phyloP scores from a whole-genome alignment of 176 grass and related monocot genomes.

The Eragrostis curvula region DNA sequence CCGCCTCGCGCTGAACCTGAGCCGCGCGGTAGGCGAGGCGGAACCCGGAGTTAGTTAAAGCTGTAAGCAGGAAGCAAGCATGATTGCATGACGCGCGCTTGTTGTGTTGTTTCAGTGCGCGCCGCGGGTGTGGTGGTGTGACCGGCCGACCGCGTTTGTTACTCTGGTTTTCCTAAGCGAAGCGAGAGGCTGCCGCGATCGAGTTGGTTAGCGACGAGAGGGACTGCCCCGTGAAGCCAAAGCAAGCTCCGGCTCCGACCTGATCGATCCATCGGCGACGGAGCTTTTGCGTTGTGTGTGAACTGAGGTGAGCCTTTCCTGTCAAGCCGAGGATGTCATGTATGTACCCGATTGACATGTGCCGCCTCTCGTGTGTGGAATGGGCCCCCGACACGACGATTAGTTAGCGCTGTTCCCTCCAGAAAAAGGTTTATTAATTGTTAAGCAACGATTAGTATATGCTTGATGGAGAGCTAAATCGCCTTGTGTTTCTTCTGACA shows the following conservation, averaged over 20 bases:
- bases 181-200: neutral
- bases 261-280: too few species aligned
- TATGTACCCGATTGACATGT: neutral
- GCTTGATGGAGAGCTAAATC: neutral
- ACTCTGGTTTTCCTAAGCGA: neutral
- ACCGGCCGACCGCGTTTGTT: constrained; percentile 17
- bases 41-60: constrained; percentile 55
- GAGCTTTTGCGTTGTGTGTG: neutral
- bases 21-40: constrained; percentile 37
- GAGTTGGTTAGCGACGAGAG: constrained; percentile 57
- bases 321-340: neutral
- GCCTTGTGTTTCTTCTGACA: neutral
- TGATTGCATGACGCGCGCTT: constrained; percentile 36
- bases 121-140: constrained; percentile 24
- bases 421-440: constrained; percentile 25
- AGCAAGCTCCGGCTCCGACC: constrained; percentile 28
- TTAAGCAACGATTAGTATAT: constrained; percentile 34
- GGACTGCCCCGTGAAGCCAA: constrained; percentile 53
- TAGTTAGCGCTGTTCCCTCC: constrained; percentile 26
- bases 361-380: neutral
- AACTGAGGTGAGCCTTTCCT: constrained; percentile 30
- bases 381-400: constrained; percentile 11
- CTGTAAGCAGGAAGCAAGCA: constrained; percentile 55
- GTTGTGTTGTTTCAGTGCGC: neutral
- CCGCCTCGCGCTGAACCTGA: constrained; percentile 20